Conservation (phyloP, 805 yeast species). For the Clavispora fructus region DNA sequence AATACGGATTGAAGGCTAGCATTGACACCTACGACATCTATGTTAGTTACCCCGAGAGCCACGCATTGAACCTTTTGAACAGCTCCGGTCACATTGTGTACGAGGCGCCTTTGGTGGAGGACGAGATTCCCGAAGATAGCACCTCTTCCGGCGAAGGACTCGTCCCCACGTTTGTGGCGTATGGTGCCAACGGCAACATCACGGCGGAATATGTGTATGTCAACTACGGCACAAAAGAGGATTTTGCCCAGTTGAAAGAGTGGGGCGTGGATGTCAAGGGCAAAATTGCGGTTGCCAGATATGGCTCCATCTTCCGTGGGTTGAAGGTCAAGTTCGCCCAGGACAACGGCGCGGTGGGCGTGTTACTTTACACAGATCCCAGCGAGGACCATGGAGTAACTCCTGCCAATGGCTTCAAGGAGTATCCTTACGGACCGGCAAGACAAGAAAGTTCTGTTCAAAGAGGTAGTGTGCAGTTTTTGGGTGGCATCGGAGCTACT, state of each 20-base stretch:
- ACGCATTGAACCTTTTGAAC: constrained; percentile 38
- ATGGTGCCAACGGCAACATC: constrained; percentile 60
- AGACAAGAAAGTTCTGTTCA: constrained; percentile 57
- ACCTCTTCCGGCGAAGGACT: constrained; percentile 35
- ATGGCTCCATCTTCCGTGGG: constrained; percentile 48
- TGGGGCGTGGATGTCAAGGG: constrained; percentile 42
- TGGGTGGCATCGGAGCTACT: constrained; percentile 43
- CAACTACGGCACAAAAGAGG: constrained; percentile 55
- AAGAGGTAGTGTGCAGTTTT: constrained; percentile 55
- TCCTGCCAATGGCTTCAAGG: constrained; percentile 47
- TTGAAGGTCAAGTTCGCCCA: constrained; percentile 60
- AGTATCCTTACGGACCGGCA: constrained; percentile 64
- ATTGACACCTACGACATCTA: constrained; percentile 55
- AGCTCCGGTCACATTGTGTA: constrained; percentile 32
- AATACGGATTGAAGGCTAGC: constrained; percentile 49
- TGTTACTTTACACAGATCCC: constrained; percentile 63
- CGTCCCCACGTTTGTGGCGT: constrained; percentile 60
- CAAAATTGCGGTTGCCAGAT: constrained; percentile 57
- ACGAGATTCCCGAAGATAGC: constrained; percentile 35
- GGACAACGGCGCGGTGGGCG: constrained; percentile 57
- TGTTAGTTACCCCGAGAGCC: constrained; percentile 48
- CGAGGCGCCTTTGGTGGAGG: constrained; percentile 49
- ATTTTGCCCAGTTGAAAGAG: constrained; percentile 40
- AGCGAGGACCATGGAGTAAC: constrained; percentile 57
- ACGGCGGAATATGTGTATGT: constrained; percentile 52